Evolutionary conservation across 2,329 filamentous ascomycete genomes (phyloP).

Genomic region (Helotiales sp.): DNA sequence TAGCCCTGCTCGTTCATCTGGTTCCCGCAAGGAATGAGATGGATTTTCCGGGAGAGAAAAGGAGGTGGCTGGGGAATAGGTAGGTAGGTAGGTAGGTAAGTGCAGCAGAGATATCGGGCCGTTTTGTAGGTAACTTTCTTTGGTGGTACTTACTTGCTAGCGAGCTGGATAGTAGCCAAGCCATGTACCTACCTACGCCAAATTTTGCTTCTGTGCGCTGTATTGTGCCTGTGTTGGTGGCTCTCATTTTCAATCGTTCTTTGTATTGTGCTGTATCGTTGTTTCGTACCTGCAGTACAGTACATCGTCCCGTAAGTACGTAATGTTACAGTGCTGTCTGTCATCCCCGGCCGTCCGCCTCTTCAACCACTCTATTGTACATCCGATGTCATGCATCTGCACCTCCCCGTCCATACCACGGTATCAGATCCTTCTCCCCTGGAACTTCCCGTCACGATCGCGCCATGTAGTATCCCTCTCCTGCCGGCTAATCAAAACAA

Average conservation of each 20-base stretch:
- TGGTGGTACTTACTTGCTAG: too few species aligned
- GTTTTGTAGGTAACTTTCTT: too few species aligned
- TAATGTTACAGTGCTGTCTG: constrained; percentile 5
- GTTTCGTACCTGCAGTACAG: not conserved
- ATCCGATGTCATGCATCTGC: not conserved
- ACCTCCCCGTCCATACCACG: not conserved
- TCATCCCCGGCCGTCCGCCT: not conserved
- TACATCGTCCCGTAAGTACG: not conserved
- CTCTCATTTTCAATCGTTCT: not conserved
- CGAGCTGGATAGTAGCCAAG: too few species aligned
- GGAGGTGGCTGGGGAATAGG: not conserved
- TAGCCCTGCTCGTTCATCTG: not conserved
- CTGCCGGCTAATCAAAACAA: not conserved
- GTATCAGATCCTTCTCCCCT: not conserved
- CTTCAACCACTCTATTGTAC: not conserved
- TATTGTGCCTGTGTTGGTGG: too few species aligned
- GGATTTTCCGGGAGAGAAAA: not conserved
- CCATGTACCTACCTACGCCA: too few species aligned
- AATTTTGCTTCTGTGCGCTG: too few species aligned
- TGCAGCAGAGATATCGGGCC: too few species aligned
- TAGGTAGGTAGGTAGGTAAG: too few species aligned
- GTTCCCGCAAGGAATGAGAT: too few species aligned
- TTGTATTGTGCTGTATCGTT: not conserved
- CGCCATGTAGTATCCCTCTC: not conserved
- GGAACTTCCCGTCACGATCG: not conserved